Conservation (phyloP, 805 yeast genomes). For the Naumovozyma baii region DNA sequence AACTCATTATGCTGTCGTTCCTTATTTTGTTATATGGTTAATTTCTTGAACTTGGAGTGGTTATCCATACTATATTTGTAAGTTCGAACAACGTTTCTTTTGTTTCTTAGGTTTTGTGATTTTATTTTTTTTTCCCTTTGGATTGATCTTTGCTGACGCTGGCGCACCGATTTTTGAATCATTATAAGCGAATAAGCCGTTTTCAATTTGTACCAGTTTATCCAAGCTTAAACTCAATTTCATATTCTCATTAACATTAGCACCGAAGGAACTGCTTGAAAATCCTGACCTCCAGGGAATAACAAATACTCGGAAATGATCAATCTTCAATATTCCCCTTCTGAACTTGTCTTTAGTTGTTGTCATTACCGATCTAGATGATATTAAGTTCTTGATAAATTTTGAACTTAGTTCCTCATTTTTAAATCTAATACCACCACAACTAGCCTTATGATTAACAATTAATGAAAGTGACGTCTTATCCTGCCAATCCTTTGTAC, state of each 20-base stretch:
- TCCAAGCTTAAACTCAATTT: constrained; percentile 15
- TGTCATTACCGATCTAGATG: background rate
- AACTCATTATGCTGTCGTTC: background rate
- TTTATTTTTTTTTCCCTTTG: background rate
- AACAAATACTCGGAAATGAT: constrained; percentile 12
- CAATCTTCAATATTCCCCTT: constrained; percentile 19
- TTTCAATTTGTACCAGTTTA: constrained; percentile 10
- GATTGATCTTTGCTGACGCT: background rate
- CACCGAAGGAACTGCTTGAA: constrained; percentile 18
- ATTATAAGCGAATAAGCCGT: background rate
- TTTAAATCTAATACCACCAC: constrained; percentile 22
- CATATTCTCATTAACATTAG: constrained; percentile 12
- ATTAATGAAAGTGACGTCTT: constrained; percentile 12
- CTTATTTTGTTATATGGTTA: background rate
- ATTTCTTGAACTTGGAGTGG: background rate
- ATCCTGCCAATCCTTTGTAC: constrained; percentile 15
- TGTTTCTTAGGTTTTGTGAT: background rate
- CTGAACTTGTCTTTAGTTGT: constrained; percentile 1
- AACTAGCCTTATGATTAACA: constrained; percentile 20
- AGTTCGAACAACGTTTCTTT: background rate
- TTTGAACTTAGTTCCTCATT: constrained; percentile 7
- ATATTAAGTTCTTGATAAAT: constrained; percentile 7
- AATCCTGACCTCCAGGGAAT: constrained; percentile 18
- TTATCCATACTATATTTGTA: background rate
- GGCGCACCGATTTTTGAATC: too few species aligned